Evolutionary conservation across 148 eudicot species (phyloP), one percentile per base, ranked within the genome.

Genomic region (Hydrangea macrophylla): DNA sequence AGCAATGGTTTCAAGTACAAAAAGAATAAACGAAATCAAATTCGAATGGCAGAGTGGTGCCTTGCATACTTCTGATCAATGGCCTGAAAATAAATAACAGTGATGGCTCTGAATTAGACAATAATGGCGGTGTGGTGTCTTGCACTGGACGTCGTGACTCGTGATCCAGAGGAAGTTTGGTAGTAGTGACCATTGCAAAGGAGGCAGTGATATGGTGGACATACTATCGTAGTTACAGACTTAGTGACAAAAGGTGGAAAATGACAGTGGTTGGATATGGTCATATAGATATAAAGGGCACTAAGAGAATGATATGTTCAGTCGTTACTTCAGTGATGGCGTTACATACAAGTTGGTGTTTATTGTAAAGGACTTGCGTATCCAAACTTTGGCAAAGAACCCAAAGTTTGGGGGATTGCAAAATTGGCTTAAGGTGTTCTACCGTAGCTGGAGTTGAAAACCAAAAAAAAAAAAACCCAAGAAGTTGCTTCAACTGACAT

Each of bases 141-240:
- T 15, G 53, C 53, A 17, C 22, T 5, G 23, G 22, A n/a, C n/a
- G n/a, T n/a, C n/a, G n/a, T n/a, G n/a, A n/a, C n/a, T 18, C 17
- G 53, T 18, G 12, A 4, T 42, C n/a, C 15, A 42, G 1, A 42
- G 2, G 50, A 42, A 4, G 1, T 42, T 42, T 11, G 17, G 0
- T 42, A 18, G 17, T 42, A 42, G 17, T 42, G 1, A 42, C 50
- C 18, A 1, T 45, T 7, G 1, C 36, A 44, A 37, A 25, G 23
- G 55, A 64, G 55, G 32, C 27, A 23, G 67, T 26, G 35, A 63
- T n/a, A n/a, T n/a, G n/a, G n/a, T n/a, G n/a, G n/a, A n/a, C n/a
- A n/a, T n/a, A n/a, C n/a, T n/a, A n/a, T n/a, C n/a, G n/a, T n/a
- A n/a, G n/a, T n/a, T n/a, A n/a, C n/a, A n/a, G n/a, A n/a, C n/a